A percentile compares a stretch with the other conserved stretches of the same genome.
These are phyloP conservation scores for Pleodorina starrii DNA, from an alignment of 139 green algal genomes.

Conservation along the genomic window DNA sequence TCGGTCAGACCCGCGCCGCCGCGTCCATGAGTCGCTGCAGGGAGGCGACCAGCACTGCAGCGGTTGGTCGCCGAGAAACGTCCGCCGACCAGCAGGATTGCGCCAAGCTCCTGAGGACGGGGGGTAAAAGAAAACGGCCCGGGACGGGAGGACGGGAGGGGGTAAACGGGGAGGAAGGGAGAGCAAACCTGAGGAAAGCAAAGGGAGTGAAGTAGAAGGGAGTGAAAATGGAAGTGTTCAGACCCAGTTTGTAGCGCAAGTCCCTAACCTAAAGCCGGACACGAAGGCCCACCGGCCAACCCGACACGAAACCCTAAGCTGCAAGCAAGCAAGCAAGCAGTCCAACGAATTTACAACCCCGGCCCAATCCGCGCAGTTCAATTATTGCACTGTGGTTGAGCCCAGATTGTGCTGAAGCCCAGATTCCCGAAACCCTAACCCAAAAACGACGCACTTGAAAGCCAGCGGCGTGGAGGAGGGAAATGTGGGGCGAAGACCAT, in stretches of 20 bases:
- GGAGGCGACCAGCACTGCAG: constrained; percentile 1
- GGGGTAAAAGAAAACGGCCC: not conserved
- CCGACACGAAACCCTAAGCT: too few relatives aligned
- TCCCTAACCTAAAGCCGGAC: too few relatives aligned
- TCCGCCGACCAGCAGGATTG: constrained; percentile 26
- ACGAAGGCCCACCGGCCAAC: too few relatives aligned
- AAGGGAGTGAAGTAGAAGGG: not conserved
- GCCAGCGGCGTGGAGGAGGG: not conserved
- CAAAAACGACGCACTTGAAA: not conserved
- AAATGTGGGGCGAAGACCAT: constrained; percentile 28
- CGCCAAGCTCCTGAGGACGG: constrained; percentile 3
- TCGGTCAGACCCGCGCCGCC: not conserved
- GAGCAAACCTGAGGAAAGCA: too few relatives aligned
- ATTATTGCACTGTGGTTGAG: too few relatives aligned
- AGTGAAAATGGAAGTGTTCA: not conserved
- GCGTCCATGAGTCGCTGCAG: constrained; percentile 41
- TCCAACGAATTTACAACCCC: too few relatives aligned
- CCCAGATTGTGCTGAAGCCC: too few relatives aligned
- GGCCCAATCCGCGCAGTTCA: too few relatives aligned
- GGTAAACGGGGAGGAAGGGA: not conserved
- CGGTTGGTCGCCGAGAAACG: not conserved
- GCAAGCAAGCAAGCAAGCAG: too few relatives aligned
- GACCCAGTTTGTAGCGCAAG: too few relatives aligned
- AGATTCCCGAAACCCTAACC: too few relatives aligned
- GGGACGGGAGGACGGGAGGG: not conserved